Conservation (phyloP, 2,329 filamentous ascomycete genomes). For the Penicillium sp. region DNA sequence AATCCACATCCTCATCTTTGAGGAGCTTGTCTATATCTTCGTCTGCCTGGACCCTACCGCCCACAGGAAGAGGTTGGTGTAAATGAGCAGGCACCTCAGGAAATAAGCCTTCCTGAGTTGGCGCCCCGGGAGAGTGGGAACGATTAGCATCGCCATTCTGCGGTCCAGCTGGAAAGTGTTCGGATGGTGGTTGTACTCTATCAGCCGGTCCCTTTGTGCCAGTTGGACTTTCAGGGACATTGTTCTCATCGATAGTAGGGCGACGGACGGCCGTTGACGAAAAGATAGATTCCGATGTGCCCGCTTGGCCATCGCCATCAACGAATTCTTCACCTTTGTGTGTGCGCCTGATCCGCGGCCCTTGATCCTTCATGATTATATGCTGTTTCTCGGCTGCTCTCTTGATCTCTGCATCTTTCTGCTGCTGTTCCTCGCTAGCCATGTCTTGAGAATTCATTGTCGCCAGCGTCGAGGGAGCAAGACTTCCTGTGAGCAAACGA, state of each 20-base stretch:
- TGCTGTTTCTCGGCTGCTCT: slow-evolving; percentile 60
- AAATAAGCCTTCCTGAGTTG: slow-evolving; percentile 41
- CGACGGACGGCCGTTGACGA: slow-evolving; percentile 46
- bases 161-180: slow-evolving; percentile 27
- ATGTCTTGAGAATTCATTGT: slow-evolving; percentile 87
- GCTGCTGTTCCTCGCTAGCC: slow-evolving; percentile 83
- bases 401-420: slow-evolving; percentile 54
- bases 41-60: slow-evolving; percentile 58
- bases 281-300: slow-evolving; percentile 45
- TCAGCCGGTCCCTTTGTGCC: slow-evolving; percentile 19
- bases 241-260: slow-evolving; percentile 24
- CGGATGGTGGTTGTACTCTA: slow-evolving; percentile 18
- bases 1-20: slow-evolving; percentile 74
- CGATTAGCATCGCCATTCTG: slow-evolving; percentile 56
- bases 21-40: slow-evolving; percentile 87
- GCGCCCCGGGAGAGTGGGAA: slow-evolving; percentile 67
- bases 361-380: slow-evolving; percentile 72
- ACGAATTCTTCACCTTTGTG: slow-evolving; percentile 94
- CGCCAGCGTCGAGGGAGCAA: slow-evolving; percentile 74
- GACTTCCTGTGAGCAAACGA: slow-evolving; percentile 66
- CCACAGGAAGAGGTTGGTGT: slow-evolving; percentile 39
- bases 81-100: slow-evolving; percentile 38
- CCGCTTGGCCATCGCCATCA: slow-evolving; percentile 62
- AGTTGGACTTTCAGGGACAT: slow-evolving; percentile 21
- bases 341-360: slow-evolving; percentile 76